These are phyloP conservation scores for Apophysomyces elegans DNA, from an alignment of 371 early-diverging fungal species.

Conservation along the genomic window DNA sequence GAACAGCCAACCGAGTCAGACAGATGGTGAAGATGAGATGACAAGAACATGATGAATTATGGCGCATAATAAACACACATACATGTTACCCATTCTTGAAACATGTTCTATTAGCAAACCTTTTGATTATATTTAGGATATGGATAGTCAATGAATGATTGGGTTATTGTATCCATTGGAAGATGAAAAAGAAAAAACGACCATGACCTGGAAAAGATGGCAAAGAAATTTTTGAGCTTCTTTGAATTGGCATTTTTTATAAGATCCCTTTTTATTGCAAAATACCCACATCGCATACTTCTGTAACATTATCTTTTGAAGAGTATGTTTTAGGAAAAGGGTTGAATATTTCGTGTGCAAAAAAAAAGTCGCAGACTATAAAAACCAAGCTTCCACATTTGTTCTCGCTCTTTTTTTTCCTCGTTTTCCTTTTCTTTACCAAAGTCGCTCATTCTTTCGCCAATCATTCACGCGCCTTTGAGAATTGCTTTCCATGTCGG, in stretches of 20 bases:
- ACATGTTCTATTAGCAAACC: not conserved
- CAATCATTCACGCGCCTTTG: slow-evolving; percentile 10
- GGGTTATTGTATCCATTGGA: not conserved
- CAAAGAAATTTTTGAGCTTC: slow-evolving; percentile 7
- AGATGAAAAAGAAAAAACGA: not conserved
- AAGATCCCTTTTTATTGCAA: too few relatives aligned
- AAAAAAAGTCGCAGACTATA: slow-evolving; percentile 12
- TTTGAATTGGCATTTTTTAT: too few relatives aligned
- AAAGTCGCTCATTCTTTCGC: slow-evolving; percentile 6
- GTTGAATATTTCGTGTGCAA: not conserved
- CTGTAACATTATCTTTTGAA: too few relatives aligned
- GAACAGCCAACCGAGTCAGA: too few relatives aligned
- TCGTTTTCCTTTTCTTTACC: slow-evolving; percentile 9
- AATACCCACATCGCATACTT: too few relatives aligned
- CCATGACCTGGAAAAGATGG: not conserved
- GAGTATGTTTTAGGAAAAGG: too few relatives aligned
- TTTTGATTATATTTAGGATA: too few relatives aligned
- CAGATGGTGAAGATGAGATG: too few relatives aligned
- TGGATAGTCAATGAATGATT: too few relatives aligned
- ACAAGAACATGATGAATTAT: too few relatives aligned
- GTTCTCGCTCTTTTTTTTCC: slow-evolving; percentile 7
- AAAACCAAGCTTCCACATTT: slow-evolving; percentile 14
- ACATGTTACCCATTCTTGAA: too few relatives aligned
- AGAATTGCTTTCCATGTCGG: slow-evolving; percentile 11
- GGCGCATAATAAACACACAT: too few relatives aligned